A percentile compares a stretch with the other conserved stretches of the same genome.
These are phyloP conservation scores for Corymbia citriodora DNA, from an alignment of 441 rosid genomes.

Conservation along the genomic window DNA sequence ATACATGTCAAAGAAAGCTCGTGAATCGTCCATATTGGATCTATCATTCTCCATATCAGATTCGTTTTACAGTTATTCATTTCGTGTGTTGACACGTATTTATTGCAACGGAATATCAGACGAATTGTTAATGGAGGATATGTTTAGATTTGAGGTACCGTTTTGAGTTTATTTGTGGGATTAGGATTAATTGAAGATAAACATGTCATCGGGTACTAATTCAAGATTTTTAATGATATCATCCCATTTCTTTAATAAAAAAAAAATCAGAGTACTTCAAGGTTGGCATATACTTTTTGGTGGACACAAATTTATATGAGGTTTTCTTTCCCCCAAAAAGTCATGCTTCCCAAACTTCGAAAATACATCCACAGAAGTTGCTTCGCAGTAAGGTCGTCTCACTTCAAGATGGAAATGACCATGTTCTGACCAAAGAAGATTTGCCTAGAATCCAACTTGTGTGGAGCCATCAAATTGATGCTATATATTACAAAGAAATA, in stretches of 20 bases:
- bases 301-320: not conserved
- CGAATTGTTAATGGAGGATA: too few relatives aligned
- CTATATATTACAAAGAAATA: too few relatives aligned
- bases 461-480: too few relatives aligned
- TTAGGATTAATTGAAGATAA: not conserved
- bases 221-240: not conserved
- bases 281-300: not conserved
- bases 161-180: not conserved
- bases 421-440: not conserved
- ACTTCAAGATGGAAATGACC: not conserved
- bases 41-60: not conserved
- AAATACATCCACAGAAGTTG: not conserved
- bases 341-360: not conserved
- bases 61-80: too few relatives aligned
- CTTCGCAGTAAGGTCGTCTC: not conserved
- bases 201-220: not conserved
- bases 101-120: not conserved
- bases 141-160: too few relatives aligned
- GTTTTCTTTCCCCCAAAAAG: not conserved
- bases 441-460: not conserved
- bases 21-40: too few relatives aligned
- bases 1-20: not conserved
- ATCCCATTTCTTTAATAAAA: not conserved
- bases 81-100: not conserved
- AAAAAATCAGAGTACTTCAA: not conserved